Evolutionary conservation across 2,329 filamentous ascomycete species (phyloP).

Genomic region (Colletotrichum siamense): DNA sequence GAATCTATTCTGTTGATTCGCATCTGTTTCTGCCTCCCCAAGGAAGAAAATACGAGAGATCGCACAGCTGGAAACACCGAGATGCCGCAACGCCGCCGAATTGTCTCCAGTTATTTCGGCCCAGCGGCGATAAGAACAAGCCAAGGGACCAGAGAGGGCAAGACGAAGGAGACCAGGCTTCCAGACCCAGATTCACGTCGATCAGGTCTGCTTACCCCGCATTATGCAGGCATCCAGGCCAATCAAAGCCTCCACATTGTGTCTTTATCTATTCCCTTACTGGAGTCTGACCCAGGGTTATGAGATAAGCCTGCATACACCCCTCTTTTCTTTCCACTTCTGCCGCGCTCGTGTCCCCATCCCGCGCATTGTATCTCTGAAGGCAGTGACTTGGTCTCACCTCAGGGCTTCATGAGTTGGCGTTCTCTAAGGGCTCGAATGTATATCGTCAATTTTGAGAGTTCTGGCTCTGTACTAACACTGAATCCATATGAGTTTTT

Average conservation of each 20-base stretch:
- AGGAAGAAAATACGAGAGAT: neutral
- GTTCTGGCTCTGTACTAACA: neutral
- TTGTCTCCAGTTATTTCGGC: neutral
- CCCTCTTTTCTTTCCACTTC: neutral
- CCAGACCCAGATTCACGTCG: neutral
- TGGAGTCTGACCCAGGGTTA: neutral
- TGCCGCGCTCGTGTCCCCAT: neutral
- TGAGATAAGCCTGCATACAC: neutral
- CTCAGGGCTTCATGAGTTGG: neutral
- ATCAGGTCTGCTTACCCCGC: conserved; percentile 2
- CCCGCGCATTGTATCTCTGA: neutral
- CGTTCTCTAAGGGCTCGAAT: neutral
- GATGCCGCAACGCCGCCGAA: neutral
- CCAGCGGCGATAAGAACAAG: neutral
- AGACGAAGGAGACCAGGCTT: neutral
- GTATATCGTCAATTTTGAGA: neutral
- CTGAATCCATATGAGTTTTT: neutral
- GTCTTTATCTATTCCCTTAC: neutral
- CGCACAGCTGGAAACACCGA: neutral
- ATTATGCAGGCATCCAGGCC: neutral
- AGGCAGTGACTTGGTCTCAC: neutral
- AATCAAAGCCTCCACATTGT: neutral
- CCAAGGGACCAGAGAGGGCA: neutral
- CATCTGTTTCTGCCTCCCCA: neutral
- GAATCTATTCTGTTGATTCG: neutral